These are phyloP conservation scores for Teunomyces pallodes DNA, from an alignment of 805 yeast genomes.

Conservation along the genomic window DNA sequence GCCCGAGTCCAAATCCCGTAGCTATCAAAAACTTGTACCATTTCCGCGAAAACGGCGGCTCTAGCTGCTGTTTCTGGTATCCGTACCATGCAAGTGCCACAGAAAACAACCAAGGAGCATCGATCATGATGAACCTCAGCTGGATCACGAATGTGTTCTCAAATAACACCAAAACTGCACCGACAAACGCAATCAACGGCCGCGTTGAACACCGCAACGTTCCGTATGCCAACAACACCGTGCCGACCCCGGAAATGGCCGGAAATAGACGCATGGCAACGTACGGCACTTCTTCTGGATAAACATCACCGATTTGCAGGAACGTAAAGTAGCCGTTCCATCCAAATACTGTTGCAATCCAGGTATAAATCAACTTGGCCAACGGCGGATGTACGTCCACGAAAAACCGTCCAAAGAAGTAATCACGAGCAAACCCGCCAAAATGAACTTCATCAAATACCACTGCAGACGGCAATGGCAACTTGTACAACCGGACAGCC, in stretches of 20 bases:
- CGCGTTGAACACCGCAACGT: slow-evolving; percentile 57
- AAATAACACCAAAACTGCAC: slow-evolving; percentile 49
- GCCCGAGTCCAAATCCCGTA: slow-evolving; percentile 53
- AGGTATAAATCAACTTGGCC: slow-evolving; percentile 56
- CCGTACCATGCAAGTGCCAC: slow-evolving; percentile 49
- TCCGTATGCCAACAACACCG: slow-evolving; percentile 51
- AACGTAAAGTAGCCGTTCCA: slow-evolving; percentile 38
- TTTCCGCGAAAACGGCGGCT: slow-evolving; percentile 39
- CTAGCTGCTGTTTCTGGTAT: slow-evolving; percentile 48
- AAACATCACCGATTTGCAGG: slow-evolving; percentile 45
- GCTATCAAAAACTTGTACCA: slow-evolving; percentile 56
- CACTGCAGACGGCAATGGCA: slow-evolving; percentile 37
- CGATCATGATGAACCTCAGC: slow-evolving; percentile 48
- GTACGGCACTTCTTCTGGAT: slow-evolving; percentile 40
- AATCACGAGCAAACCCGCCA: slow-evolving; percentile 39
- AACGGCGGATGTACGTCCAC: slow-evolving; percentile 75
- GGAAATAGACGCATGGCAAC: slow-evolving; percentile 57
- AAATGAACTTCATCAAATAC: slow-evolving; percentile 50
- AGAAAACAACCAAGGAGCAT: slow-evolving; percentile 44
- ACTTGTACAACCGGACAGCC: slow-evolving; percentile 27
- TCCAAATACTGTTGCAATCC: slow-evolving; percentile 47
- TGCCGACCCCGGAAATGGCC: slow-evolving; percentile 51
- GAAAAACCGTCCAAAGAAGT: slow-evolving; percentile 58
- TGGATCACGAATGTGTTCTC: slow-evolving; percentile 68
- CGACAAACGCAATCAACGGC: slow-evolving; percentile 47